phyloP scores from a whole-genome alignment of 306 rosid species.

The Hippophae rhamnoides region DNA sequence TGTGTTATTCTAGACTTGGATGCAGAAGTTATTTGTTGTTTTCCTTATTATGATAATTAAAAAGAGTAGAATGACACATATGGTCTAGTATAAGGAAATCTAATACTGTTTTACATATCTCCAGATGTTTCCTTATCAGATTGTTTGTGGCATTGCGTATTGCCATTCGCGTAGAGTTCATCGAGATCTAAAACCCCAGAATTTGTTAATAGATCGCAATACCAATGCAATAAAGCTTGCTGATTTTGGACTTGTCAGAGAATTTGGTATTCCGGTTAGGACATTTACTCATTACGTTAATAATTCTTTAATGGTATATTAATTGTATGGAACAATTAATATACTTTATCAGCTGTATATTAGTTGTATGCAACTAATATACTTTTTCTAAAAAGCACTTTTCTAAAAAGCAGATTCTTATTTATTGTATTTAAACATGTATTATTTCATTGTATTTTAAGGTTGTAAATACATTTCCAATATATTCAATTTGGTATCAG shows the following conservation, averaged over 20 bases:
- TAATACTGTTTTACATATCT: slow-evolving; percentile 26
- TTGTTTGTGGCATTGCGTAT: slow-evolving; percentile 98
- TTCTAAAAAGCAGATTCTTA: too few species aligned
- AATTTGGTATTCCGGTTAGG: slow-evolving; percentile 98
- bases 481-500: too few species aligned
- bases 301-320: too few species aligned
- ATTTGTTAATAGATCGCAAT: slow-evolving; percentile 86
- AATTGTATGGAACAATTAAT: too few species aligned
- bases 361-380: too few species aligned
- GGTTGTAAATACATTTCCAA: too few species aligned
- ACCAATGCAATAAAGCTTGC: slow-evolving; percentile 94
- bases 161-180: slow-evolving; percentile 99
- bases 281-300: too few species aligned
- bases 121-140: slow-evolving; percentile 97
- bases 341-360: too few species aligned
- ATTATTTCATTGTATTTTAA: too few species aligned
- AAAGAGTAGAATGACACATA: slow-evolving; percentile 10
- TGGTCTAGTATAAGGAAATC: slow-evolving; percentile 15
- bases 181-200: slow-evolving; percentile 96
- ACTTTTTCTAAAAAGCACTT: too few species aligned
- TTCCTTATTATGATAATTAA: slow-evolving; percentile 8
- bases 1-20: neutral
- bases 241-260: slow-evolving; percentile 97
- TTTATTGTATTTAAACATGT: too few species aligned
- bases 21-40: slow-evolving; percentile 1